A percentile compares a stretch with the other conserved stretches of the same genome.
Evolutionary conservation across 495 filamentous ascomycete species (phyloP).

Genomic region (Neurospora pannonica): DNA sequence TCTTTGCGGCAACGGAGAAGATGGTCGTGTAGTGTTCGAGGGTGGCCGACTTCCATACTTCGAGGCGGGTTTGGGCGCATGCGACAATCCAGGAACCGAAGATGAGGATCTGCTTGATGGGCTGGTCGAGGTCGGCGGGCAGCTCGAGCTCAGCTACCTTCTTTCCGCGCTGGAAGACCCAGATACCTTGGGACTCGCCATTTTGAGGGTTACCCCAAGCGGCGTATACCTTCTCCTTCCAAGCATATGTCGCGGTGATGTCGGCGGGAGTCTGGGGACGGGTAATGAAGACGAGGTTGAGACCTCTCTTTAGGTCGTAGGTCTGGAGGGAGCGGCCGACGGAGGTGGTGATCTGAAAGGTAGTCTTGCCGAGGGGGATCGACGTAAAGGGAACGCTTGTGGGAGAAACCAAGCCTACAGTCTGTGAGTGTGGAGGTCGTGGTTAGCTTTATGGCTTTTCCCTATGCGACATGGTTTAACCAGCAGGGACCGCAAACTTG

Average conservation of each 20-base stretch:
- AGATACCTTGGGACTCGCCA: conserved; percentile 56
- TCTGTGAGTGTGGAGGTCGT: conserved; percentile 38
- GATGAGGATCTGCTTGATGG: conserved; percentile 67
- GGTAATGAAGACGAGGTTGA: conserved; percentile 87
- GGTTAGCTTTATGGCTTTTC: not conserved
- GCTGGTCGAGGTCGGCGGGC: conserved; percentile 49
- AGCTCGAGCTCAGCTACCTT: conserved; percentile 64
- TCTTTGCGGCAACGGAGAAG: conserved; percentile 34
- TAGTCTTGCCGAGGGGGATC: conserved; percentile 81
- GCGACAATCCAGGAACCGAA: conserved; percentile 91
- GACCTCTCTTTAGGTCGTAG: conserved; percentile 79
- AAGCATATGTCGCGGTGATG: conserved; percentile 80
- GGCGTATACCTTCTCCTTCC: conserved; percentile 77
- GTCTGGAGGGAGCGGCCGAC: conserved; percentile 85
- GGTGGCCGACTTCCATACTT: conserved; percentile 80
- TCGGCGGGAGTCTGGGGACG: conserved; percentile 74
- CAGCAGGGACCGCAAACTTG: not conserved
- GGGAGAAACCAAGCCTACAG: conserved; percentile 85
- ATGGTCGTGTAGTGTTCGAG: conserved; percentile 86
- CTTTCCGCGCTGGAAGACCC: conserved; percentile 92
- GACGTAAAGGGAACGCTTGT: conserved; percentile 81
- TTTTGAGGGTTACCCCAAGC: conserved; percentile 62
- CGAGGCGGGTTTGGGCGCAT: conserved; percentile 62
- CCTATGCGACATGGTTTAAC: not conserved
- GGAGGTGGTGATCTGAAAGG: conserved; percentile 94